Conservation (phyloP, 2,329 filamentous ascomycete species). For the Raffaelea arxii region DNA sequence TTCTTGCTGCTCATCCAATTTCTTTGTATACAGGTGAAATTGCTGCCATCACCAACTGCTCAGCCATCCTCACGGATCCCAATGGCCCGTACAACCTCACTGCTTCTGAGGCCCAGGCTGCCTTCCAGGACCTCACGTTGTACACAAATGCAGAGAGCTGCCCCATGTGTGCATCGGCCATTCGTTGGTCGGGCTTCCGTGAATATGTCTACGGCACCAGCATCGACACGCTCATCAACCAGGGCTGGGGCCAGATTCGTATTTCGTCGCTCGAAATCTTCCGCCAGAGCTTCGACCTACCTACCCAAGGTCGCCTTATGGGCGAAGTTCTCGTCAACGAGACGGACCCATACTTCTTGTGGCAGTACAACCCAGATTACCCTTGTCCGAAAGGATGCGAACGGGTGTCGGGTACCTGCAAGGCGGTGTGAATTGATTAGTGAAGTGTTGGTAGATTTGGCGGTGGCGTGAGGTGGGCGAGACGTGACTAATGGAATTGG, state of each 20-base stretch:
- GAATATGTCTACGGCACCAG: constrained; percentile 46
- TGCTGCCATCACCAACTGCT: constrained; percentile 44
- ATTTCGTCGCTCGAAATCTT: constrained; percentile 37
- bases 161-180: constrained; percentile 48
- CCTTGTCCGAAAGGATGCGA: constrained; percentile 12
- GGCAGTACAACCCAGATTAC: constrained; percentile 35
- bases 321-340: constrained; percentile 37
- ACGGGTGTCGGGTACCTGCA: constrained; percentile 4
- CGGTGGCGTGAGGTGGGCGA: no score
- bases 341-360: constrained; percentile 42
- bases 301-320: constrained; percentile 27
- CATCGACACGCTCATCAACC: constrained; percentile 32
- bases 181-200: constrained; percentile 44
- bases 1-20: neutral
- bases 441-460: neutral
- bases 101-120: constrained; percentile 27
- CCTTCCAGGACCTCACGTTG: constrained; percentile 37
- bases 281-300: constrained; percentile 27
- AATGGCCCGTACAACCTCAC: constrained; percentile 33
- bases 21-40: constrained; percentile 33
- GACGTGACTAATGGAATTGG: no score
- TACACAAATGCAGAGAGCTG: constrained; percentile 50
- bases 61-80: constrained; percentile 34
- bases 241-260: constrained; percentile 42
- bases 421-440: constrained; percentile 16